Base-by-base conservation (phyloP, 345 rosid species). In the Citrus trifoliata region DNA sequence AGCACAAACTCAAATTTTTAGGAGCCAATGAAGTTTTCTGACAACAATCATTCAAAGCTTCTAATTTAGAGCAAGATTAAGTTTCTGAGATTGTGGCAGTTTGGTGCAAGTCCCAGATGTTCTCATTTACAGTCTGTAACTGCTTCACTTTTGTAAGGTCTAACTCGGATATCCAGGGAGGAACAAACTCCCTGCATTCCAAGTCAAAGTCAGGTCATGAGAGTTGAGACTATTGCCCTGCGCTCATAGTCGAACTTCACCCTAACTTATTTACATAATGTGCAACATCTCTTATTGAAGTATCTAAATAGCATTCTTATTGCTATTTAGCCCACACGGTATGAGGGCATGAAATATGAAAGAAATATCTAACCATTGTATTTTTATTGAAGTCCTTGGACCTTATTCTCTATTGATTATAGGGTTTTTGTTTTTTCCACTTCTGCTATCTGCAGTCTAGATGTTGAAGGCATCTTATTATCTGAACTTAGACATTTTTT, bases 401-500 rank as follows among this genome's bases (percentile, higher is more conserved):
- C 25, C 18, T 21, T 22, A 24, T 21, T 7, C 38, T 6, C 38
- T 2, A 67, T 67, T 22, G 24, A 21, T 12, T n/a, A 5, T 22
- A 22, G 71, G 25, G 53, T 67, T 67, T 4, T 4, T 5, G n/a
- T 38, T 38, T 28, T 37, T 38, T 67, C 69, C 42, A 28, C 24
- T 16, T 65, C 24, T 46, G 28, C n/a, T 16, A 48, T 59, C 66
- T 61, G 73, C 59, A 35, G 21, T 76, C 7, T 32, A 25, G 27
- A 16, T 72, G 59, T 56, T 78, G 55, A n/a, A 48, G 76, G 66
- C 42, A 55, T 28, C 53, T 55, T 78, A 28, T 48, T 76, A 16
- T 48, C 40, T 74, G 28, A 74, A 78, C 80, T 70, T 38, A 65
- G 55, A 74, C 38, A 22, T 27, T 27, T 78, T 61, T 63, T 42